These are phyloP conservation scores for Thamnidium elegans DNA, from an alignment of 192 early-diverging fungal species.

Conservation along the genomic window DNA sequence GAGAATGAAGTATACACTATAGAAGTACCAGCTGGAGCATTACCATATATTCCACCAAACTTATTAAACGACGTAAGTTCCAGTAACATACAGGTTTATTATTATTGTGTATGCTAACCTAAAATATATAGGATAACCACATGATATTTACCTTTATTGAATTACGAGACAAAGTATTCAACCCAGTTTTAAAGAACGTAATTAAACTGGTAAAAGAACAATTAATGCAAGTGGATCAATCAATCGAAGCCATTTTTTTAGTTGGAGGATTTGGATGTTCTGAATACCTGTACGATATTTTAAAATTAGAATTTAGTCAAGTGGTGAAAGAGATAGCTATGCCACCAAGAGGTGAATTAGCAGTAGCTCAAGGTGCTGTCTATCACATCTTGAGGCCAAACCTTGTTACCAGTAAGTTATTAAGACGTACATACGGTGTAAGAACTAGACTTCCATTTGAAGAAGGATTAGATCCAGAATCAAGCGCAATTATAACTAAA, in stretches of 20 bases:
- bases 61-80: constrained; percentile 13
- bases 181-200: constrained; percentile 41
- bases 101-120: neutral
- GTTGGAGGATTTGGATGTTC: constrained; percentile 56
- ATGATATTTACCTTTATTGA: constrained; percentile 15
- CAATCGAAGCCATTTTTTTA: constrained; percentile 44
- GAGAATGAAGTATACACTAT: constrained; percentile 41
- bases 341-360: constrained; percentile 44
- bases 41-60: neutral
- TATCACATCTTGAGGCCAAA: constrained; percentile 35
- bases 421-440: constrained; percentile 44
- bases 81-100: neutral
- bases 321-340: constrained; percentile 34
- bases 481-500: constrained; percentile 40
- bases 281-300: constrained; percentile 35
- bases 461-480: constrained; percentile 37
- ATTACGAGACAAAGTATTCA: constrained; percentile 45
- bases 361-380: constrained; percentile 51
- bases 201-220: constrained; percentile 42
- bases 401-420: constrained; percentile 36
- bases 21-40: constrained; percentile 39
- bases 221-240: constrained; percentile 29
- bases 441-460: constrained; percentile 42
- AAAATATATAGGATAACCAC: neutral
- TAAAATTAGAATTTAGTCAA: constrained; percentile 34